Conservation (phyloP, 768 basidiomycete species). For the Tulasnella sp. region DNA sequence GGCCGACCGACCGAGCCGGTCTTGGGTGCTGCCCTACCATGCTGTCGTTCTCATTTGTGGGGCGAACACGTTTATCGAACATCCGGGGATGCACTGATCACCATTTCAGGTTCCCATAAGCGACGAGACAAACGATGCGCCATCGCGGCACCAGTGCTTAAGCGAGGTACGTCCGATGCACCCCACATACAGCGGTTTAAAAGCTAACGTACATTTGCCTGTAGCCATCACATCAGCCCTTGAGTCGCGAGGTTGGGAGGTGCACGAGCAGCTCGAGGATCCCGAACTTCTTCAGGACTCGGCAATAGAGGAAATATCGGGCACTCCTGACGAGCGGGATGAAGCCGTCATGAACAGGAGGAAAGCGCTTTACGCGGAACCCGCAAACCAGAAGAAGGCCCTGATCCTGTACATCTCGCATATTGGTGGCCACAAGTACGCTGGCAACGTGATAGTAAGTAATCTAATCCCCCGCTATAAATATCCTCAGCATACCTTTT, state of each 20-base stretch:
- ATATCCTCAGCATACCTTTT: not conserved
- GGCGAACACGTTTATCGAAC: constrained; percentile 23
- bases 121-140: constrained; percentile 84
- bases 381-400: constrained; percentile 50
- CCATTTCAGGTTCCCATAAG: constrained; percentile 72
- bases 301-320: constrained; percentile 47
- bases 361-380: constrained; percentile 30
- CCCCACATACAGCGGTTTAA: constrained; percentile 21
- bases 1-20: constrained; percentile 41
- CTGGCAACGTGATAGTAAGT: constrained; percentile 82
- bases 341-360: constrained; percentile 37
- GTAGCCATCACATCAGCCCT: constrained; percentile 52
- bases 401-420: constrained; percentile 83
- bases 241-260: constrained; percentile 58
- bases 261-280: constrained; percentile 61
- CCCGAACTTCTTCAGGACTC: constrained; percentile 4
- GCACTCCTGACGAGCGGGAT: constrained; percentile 42
- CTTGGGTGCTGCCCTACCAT: constrained; percentile 79
- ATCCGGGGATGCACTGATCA: not conserved
- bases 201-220: constrained; percentile 18
- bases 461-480: not conserved
- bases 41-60: constrained; percentile 82
- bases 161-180: constrained; percentile 40
- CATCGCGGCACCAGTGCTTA: constrained; percentile 74
- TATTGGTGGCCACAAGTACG: constrained; percentile 86